Evolutionary conservation across 345 rosid genomes (phyloP).

Genomic region (Boechera retrofracta): DNA sequence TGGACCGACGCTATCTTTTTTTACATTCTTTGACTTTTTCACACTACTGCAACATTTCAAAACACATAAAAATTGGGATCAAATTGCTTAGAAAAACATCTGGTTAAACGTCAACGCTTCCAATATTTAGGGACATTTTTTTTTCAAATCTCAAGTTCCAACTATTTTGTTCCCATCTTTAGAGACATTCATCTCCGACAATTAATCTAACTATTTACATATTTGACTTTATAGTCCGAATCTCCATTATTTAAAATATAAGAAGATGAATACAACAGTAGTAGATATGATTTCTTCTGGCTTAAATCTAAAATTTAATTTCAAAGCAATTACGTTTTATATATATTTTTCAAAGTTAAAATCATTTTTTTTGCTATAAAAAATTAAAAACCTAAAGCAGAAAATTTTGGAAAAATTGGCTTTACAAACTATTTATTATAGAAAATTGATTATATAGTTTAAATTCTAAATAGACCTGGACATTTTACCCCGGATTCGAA

Average conservation of each 20-base stretch:
- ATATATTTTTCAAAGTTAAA: too few species aligned
- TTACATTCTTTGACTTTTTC: slow-evolving; percentile 5
- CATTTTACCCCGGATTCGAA: too few species aligned
- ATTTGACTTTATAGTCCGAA: slow-evolving; percentile 28
- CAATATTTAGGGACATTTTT: slow-evolving; percentile 15
- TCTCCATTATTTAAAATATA: neutral
- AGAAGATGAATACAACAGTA: neutral
- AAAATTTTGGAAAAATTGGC: too few species aligned
- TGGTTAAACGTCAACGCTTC: slow-evolving; percentile 28
- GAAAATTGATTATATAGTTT: too few species aligned
- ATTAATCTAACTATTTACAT: slow-evolving; percentile 22
- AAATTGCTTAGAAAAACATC: slow-evolving; percentile 9
- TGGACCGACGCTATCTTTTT: slow-evolving; percentile 1
- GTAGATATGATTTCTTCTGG: too few species aligned
- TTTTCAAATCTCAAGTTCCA: slow-evolving; percentile 34
- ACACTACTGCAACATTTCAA: neutral
- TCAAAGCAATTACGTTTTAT: too few species aligned
- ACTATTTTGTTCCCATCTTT: slow-evolving; percentile 27
- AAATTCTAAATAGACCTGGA: too few species aligned
- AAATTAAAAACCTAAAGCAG: too few species aligned
- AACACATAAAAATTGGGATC: neutral
- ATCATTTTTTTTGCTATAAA: too few species aligned
- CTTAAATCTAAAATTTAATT: too few species aligned
- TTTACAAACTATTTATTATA: too few species aligned
- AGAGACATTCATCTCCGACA: slow-evolving; percentile 32